Conservation (phyloP, 2,329 filamentous ascomycete genomes). For the Botrytis byssoidea region DNA sequence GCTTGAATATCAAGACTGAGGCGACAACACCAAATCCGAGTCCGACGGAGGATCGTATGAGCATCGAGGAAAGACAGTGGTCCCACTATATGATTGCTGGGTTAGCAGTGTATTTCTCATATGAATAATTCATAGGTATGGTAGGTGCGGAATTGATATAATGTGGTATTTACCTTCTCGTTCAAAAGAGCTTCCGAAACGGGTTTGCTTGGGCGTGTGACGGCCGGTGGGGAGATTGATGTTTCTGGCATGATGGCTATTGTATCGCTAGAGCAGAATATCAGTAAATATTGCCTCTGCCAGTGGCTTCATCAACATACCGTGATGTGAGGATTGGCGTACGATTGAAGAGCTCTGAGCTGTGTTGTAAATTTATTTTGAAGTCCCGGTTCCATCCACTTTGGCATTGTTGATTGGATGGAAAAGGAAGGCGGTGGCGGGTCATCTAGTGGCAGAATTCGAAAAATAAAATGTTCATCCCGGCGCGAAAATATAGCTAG, state of each 20-base stretch:
- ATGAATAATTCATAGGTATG: not conserved
- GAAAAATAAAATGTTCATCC: slow-evolving; percentile 15
- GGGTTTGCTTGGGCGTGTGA: slow-evolving; percentile 70
- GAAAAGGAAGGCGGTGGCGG: slow-evolving; percentile 1
- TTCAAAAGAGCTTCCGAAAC: slow-evolving; percentile 98
- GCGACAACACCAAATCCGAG: slow-evolving; percentile 98
- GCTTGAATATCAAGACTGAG: slow-evolving; percentile 96
- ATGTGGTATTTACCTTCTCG: slow-evolving; percentile 72
- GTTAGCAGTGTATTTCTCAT: slow-evolving; percentile 21
- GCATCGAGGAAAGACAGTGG: slow-evolving; percentile 92
- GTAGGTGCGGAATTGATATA: not conserved
- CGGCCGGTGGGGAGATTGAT: slow-evolving; percentile 45
- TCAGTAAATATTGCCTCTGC: slow-evolving; percentile 10
- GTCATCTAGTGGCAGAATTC: not conserved
- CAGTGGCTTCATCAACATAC: slow-evolving; percentile 24
- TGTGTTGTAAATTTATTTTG: slow-evolving; percentile 22
- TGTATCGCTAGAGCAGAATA: slow-evolving; percentile 5
- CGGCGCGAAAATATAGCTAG: slow-evolving; percentile 12
- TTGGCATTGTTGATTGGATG: slow-evolving; percentile 8
- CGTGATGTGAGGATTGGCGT: slow-evolving; percentile 20
- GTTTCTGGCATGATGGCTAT: slow-evolving; percentile 35
- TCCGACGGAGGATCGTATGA: slow-evolving; percentile 94
- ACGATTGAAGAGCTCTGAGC: slow-evolving; percentile 18
- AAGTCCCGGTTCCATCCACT: slow-evolving; percentile 22
- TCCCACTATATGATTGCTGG: slow-evolving; percentile 70